phyloP scores from a whole-genome alignment of 331 rosid genomes.

The Telfairia occidentalis region DNA sequence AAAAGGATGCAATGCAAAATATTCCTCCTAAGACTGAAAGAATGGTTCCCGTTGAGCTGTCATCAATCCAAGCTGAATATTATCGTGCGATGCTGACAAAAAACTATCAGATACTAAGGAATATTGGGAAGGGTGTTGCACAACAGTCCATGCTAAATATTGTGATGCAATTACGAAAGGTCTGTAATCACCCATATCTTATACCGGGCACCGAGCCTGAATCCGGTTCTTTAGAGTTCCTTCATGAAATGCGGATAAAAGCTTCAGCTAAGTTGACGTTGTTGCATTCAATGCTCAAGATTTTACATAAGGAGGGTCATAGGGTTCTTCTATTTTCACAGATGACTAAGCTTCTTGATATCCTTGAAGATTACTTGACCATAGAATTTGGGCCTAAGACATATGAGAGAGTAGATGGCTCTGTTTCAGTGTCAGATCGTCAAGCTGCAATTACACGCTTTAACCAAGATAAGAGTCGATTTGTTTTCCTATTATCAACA shows the following conservation, averaged over 20 bases:
- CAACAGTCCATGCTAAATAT: conserved; percentile 96
- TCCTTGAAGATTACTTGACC: conserved; percentile 84
- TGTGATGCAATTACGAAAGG: conserved; percentile 97
- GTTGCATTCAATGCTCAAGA: conserved; percentile 92
- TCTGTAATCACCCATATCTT: conserved; percentile 98
- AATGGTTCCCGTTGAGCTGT: conserved; percentile 98
- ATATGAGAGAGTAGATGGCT: conserved; percentile 94
- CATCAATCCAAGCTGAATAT: conserved; percentile 98
- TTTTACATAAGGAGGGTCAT: conserved; percentile 73
- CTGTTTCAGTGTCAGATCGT: conserved; percentile 90
- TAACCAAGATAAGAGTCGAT: conserved; percentile 95
- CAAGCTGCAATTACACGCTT: conserved; percentile 91
- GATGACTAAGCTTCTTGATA: conserved; percentile 98
- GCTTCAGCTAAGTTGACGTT: conserved; percentile 96
- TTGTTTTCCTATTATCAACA: conserved; percentile 93
- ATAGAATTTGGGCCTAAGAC: conserved; percentile 97
- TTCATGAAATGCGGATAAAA: conserved; percentile 98
- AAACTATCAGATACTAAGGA: conserved; percentile 86
- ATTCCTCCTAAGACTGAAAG: conserved; percentile 98
- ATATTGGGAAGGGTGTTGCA: conserved; percentile 93
- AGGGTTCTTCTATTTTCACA: conserved; percentile 94
- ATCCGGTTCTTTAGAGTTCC: conserved; percentile 83
- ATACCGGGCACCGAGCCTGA: conserved; percentile 99
- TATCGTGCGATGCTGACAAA: conserved; percentile 99
- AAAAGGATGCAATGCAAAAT: conserved; percentile 97